These are phyloP conservation scores for Helicocarpus griseus DNA, from an alignment of 2,329 filamentous ascomycete genomes.

Conservation along the genomic window DNA sequence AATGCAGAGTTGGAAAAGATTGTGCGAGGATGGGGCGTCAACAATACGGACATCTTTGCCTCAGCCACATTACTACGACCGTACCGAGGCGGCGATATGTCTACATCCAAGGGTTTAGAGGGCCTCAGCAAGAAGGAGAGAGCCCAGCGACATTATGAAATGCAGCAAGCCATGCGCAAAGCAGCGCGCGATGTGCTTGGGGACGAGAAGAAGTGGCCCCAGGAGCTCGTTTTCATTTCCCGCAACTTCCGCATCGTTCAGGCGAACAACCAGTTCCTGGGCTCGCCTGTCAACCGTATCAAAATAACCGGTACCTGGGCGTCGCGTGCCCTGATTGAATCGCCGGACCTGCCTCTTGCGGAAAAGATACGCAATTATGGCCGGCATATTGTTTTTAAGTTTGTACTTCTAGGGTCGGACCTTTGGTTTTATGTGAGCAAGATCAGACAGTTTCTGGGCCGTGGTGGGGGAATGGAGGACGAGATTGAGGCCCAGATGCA, in stretches of 20 bases:
- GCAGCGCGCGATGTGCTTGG: conserved; percentile 70
- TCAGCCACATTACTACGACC: conserved; percentile 81
- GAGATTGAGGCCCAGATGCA: conserved; percentile 83
- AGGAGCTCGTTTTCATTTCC: conserved; percentile 84
- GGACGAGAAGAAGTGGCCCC: conserved; percentile 81
- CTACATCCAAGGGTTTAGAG: conserved; percentile 49
- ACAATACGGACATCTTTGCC: conserved; percentile 82
- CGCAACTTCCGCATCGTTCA: conserved; percentile 89
- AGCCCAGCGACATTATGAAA: conserved; percentile 59
- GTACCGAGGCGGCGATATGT: conserved; percentile 73
- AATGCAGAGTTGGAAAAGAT: conserved; percentile 67
- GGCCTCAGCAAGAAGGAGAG: conserved; percentile 45
- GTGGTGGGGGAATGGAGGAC: conserved; percentile 84
- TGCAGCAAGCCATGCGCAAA: conserved; percentile 63
- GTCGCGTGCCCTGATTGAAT: conserved; percentile 69
- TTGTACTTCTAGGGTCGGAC: conserved; percentile 67
- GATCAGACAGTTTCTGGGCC: conserved; percentile 63
- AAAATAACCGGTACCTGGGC: conserved; percentile 94
- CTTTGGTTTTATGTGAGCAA: conserved; percentile 74
- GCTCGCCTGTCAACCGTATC: conserved; percentile 78
- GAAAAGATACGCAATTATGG: conserved; percentile 62
- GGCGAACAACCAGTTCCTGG: conserved; percentile 84
- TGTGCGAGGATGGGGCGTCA: conserved; percentile 75
- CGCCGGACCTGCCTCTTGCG: conserved; percentile 50
- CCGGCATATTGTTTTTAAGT: conserved; percentile 70